A percentile compares a stretch with the other conserved stretches of the same genome.
phyloP scores from a whole-genome alignment of 441 rosid species.

The Biscutella laevigata region DNA sequence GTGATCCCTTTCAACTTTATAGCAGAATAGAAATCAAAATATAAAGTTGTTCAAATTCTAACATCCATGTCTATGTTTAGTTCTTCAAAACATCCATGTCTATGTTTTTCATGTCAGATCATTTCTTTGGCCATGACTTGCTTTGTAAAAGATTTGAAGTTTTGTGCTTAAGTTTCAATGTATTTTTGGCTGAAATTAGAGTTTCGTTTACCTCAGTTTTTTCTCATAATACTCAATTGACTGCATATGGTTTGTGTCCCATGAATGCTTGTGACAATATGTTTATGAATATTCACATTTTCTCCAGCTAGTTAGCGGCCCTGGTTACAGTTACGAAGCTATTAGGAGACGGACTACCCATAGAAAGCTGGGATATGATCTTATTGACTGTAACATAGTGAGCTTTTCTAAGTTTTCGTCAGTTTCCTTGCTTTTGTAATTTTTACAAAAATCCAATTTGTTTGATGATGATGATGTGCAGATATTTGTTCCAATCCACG shows the following conservation, averaged over 20 bases:
- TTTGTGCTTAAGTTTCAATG: no score
- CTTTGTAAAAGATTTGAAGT: no score
- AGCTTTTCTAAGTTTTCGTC: constrained; percentile 9
- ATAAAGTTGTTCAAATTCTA: no score
- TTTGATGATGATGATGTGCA: constrained; percentile 24
- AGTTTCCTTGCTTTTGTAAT: neutral
- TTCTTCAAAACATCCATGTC: neutral
- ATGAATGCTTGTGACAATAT: neutral
- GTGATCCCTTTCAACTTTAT: no score
- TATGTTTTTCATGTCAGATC: no score
- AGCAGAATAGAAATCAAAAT: no score
- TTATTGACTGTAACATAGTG: constrained; percentile 74
- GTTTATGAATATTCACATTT: neutral
- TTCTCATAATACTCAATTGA: neutral
- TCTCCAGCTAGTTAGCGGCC: constrained; percentile 44
- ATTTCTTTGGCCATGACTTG: no score
- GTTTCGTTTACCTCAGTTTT: neutral
- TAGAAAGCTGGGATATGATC: constrained; percentile 60
- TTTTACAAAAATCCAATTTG: neutral
- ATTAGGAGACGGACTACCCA: constrained; percentile 83
- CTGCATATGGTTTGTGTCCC: neutral
- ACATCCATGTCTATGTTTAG: constrained; percentile 1
- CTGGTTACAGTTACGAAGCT: constrained; percentile 48
- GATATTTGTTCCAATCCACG: constrained; percentile 91
- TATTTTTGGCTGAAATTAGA: no score